Evolutionary conservation across 257 asterid genomes (phyloP), one percentile per base, ranked within the genome.

Genomic region (Fraxinus cuspidata): DNA sequence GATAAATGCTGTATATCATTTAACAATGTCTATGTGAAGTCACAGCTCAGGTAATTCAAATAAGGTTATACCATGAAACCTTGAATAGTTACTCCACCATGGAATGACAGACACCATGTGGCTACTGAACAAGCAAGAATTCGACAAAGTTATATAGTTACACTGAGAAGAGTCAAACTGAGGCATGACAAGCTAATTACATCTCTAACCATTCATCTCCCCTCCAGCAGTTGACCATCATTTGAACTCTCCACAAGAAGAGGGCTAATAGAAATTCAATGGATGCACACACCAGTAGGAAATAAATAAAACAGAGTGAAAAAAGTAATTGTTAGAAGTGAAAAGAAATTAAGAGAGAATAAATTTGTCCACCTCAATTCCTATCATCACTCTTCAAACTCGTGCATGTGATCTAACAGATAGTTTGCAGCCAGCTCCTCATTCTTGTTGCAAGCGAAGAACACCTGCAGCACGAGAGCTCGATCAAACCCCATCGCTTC

Each of bases 401-500:
- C 97, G 23, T 92, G 92, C 71, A 86, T 87, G 71, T 94, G 96
- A 86, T 94, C 98, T 77, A 94, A 85, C n/a, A 94, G 97, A 83
- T 92, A 94, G 83, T 94, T 94, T 19, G 98, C 98, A 65, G 98
- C 97, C 74, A 92, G 83, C 81, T 90, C 97, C 83, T 94, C 98
- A 18, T 94, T 88, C 91, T 88, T 94, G 96, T 94, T 90, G 94
- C 98, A 94, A 10, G 97, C 97, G 27, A 94, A 89, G 85, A 84
- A 94, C 56, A 90, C 97, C 76, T 89, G 87, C 67, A 94, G 81
- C 27, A 94, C 98, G 0, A 89, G 79, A 18, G 89, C 92, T 38
- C 93, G 87, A 83, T 90, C 94, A 28, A 94, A 94, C n/a, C 98
- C 98, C 98, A 94, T 88, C 1, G 93, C 97, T 84, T 90, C 97